Percentiles rank a stretch among this genome's conserved stretches.
Conservation (phyloP, 805 yeast species). For the Sungouiozyma ichnusensis region DNA sequence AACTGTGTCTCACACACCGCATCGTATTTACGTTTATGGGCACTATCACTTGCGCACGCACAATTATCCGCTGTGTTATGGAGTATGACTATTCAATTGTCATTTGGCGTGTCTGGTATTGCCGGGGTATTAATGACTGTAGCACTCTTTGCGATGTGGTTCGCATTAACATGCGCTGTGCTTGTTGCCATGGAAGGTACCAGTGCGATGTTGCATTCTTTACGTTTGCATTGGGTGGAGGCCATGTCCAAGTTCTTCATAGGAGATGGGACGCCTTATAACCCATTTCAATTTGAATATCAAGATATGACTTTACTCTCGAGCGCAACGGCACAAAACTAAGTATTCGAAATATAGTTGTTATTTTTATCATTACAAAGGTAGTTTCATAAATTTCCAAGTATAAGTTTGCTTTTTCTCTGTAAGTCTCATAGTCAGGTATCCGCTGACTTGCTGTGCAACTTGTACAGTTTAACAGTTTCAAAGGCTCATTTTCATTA, state of each 20-base stretch:
- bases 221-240: slow-evolving; percentile 75
- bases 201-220: slow-evolving; percentile 72
- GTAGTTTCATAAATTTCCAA: too few relatives aligned
- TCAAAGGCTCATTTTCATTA: too few relatives aligned
- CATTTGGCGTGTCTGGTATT: slow-evolving; percentile 47
- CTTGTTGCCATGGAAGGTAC: slow-evolving; percentile 76
- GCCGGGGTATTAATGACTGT: slow-evolving; percentile 49
- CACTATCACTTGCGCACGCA: slow-evolving; percentile 70
- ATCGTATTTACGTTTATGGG: slow-evolving; percentile 69
- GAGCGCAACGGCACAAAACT: neutral
- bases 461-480: too few relatives aligned
- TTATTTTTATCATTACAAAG: too few relatives aligned
- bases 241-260: slow-evolving; percentile 72
- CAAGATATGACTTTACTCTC: slow-evolving; percentile 10
- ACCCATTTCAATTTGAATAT: slow-evolving; percentile 44
- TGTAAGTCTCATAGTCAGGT: too few relatives aligned
- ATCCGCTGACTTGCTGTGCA: too few relatives aligned
- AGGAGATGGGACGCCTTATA: slow-evolving; percentile 63
- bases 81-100: slow-evolving; percentile 61
- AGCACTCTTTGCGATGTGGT: slow-evolving; percentile 64
- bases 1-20: slow-evolving; percentile 77
- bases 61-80: slow-evolving; percentile 65
- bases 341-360: neutral
- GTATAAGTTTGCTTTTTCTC: too few relatives aligned
- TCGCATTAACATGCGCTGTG: slow-evolving; percentile 55